These are phyloP conservation scores for Fomitopsis betulina DNA, from an alignment of 1,284 basidiomycete genomes.

Conservation along the genomic window DNA sequence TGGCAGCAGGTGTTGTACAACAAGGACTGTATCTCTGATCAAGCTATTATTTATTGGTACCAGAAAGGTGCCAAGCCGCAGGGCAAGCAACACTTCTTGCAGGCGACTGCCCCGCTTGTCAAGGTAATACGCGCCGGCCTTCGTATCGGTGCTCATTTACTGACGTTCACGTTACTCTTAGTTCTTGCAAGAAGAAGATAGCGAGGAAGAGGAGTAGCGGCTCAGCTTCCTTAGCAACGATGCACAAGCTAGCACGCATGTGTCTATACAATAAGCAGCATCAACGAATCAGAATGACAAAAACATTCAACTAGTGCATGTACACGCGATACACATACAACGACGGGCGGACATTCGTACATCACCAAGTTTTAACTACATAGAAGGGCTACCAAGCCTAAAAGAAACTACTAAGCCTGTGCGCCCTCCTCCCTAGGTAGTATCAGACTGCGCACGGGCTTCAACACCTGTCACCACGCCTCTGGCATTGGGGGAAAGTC, in stretches of 20 bases:
- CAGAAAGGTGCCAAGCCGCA: conserved; percentile 95
- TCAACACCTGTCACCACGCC: conserved; percentile 54
- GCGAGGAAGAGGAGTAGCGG: conserved; percentile 56
- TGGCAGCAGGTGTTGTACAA: conserved; percentile 82
- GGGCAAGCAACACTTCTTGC: conserved; percentile 92
- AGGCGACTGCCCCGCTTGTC: conserved; percentile 82
- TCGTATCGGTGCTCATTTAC: neutral
- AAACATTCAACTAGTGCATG: neutral
- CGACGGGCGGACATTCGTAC: too few species aligned
- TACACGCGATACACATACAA: neutral
- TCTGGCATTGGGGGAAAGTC: conserved; percentile 75
- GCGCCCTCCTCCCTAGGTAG: neutral
- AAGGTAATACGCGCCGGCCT: conserved; percentile 51
- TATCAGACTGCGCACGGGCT: neutral
- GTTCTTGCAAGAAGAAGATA: conserved; percentile 81
- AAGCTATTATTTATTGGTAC: conserved; percentile 97
- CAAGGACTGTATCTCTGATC: conserved; percentile 90
- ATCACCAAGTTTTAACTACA: too few species aligned
- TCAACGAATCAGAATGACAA: neutral
- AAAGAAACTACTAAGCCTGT: neutral
- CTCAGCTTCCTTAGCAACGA: neutral
- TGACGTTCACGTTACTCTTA: conserved; percentile 26
- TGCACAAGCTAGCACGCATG: neutral
- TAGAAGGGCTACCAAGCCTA: neutral
- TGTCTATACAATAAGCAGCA: neutral